Evolutionary conservation across 345 rosid genomes (phyloP).

Genomic region (Murraya paniculata): DNA sequence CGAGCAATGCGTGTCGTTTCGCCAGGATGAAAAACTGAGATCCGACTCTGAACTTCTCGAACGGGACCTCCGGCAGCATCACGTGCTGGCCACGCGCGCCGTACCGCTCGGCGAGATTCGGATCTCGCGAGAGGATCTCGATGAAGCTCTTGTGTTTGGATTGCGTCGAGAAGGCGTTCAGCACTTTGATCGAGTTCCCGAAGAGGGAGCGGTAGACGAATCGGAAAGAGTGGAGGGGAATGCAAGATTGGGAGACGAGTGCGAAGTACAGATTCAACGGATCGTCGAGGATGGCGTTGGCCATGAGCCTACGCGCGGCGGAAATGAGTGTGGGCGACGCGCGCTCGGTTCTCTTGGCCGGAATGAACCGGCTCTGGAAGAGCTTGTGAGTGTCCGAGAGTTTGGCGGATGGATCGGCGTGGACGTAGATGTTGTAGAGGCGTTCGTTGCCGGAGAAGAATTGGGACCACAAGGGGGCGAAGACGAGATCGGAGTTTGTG

Average conservation of each 20-base stretch:
- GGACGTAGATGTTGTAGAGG: constrained; percentile 75
- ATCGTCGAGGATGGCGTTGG: constrained; percentile 75
- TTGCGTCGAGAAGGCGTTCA: constrained; percentile 35
- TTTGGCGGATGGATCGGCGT: constrained; percentile 59
- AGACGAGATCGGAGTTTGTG: constrained; percentile 76
- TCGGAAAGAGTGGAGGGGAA: constrained; percentile 79
- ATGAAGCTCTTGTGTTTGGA: constrained; percentile 51
- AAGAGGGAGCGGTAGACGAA: constrained; percentile 60
- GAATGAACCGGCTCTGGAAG: constrained; percentile 51
- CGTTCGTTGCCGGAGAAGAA: constrained; percentile 53
- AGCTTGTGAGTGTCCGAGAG: constrained; percentile 13
- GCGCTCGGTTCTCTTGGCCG: constrained; percentile 57
- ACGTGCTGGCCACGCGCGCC: constrained; percentile 52
- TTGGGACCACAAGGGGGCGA: constrained; percentile 72
- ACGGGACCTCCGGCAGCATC: constrained; percentile 70
- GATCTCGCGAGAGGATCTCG: constrained; percentile 64
- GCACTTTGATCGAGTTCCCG: constrained; percentile 24
- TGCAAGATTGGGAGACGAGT: constrained; percentile 68
- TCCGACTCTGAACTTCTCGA: constrained; percentile 64
- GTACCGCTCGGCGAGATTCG: constrained; percentile 60
- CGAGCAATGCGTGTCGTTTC: constrained; percentile 64
- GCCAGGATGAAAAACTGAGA: constrained; percentile 84
- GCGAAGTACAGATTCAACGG: constrained; percentile 80
- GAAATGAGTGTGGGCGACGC: constrained; percentile 69
- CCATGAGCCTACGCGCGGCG: constrained; percentile 74